phyloP scores from a whole-genome alignment of 805 yeast species.

The Zygotorulaspora danielsina region DNA sequence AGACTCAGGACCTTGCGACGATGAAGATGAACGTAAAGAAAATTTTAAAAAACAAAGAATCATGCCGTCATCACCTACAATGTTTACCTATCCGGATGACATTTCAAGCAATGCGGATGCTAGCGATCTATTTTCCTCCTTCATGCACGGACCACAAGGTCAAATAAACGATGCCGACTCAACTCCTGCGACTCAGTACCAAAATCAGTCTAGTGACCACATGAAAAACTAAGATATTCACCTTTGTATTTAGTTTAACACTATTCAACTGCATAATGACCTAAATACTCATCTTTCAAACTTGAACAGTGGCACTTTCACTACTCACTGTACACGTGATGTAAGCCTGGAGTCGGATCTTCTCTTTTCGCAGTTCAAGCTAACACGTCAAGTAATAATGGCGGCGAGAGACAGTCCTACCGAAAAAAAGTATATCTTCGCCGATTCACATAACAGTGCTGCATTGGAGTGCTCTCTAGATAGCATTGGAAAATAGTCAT shows the following conservation, averaged over 20 bases:
- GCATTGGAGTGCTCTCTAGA: too few relatives aligned
- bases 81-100: slow-evolving; percentile 26
- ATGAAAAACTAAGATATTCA: slow-evolving; percentile 9
- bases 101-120: slow-evolving; percentile 16
- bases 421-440: neutral
- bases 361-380: too few relatives aligned
- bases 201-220: slow-evolving; percentile 14
- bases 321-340: too few relatives aligned
- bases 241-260: too few relatives aligned
- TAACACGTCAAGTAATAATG: neutral
- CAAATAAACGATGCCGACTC: slow-evolving; percentile 21
- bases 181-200: slow-evolving; percentile 28
- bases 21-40: slow-evolving; percentile 15
- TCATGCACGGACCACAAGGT: slow-evolving; percentile 16
- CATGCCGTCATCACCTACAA: slow-evolving; percentile 35
- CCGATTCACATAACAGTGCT: neutral
- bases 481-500: neutral
- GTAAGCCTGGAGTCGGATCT: too few relatives aligned
- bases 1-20: slow-evolving; percentile 7
- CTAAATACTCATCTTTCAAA: too few relatives aligned
- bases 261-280: too few relatives aligned
- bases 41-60: slow-evolving; percentile 24
- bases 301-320: too few relatives aligned
- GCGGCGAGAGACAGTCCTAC: slow-evolving; percentile 1
- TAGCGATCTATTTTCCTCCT: slow-evolving; percentile 27